Evolutionary conservation across 805 yeast genomes (phyloP).

Genomic region (Scheffersomyces lignosus): DNA sequence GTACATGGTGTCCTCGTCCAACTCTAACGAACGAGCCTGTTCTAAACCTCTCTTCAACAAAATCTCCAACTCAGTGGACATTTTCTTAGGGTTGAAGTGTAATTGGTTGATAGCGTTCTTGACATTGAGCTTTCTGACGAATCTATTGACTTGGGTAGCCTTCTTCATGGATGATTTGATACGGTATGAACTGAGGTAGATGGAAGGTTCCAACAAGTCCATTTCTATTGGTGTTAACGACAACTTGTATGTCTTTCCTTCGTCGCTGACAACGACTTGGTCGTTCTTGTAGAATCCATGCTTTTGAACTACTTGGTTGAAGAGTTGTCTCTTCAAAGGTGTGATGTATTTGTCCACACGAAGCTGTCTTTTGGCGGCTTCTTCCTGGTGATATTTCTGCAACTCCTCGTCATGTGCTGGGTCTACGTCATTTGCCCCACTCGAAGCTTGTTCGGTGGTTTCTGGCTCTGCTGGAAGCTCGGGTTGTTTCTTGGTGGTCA

Average conservation of each 20-base stretch:
- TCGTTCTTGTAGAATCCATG: conserved; percentile 72
- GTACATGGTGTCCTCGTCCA: conserved; percentile 62
- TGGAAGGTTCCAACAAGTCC: conserved; percentile 80
- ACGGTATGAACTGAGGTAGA: conserved; percentile 78
- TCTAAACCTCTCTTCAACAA: conserved; percentile 69
- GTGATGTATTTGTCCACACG: conserved; percentile 58
- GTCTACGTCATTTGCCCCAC: conserved; percentile 15
- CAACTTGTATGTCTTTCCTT: conserved; percentile 54
- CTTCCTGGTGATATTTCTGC: conserved; percentile 52
- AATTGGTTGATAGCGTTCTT: conserved; percentile 87
- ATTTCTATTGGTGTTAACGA: conserved; percentile 63
- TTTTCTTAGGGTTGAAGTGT: conserved; percentile 79
- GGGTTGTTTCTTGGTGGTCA: conserved; percentile 21
- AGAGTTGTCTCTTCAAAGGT: conserved; percentile 70
- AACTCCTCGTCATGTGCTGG: conserved; percentile 37
- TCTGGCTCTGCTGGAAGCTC: conserved; percentile 6
- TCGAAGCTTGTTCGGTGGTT: conserved; percentile 7
- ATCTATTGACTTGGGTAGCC: conserved; percentile 75
- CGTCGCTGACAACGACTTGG: conserved; percentile 42
- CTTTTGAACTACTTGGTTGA: conserved; percentile 55
- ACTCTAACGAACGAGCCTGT: conserved; percentile 62
- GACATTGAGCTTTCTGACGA: conserved; percentile 69
- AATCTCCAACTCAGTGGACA: conserved; percentile 76
- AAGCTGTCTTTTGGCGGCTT: conserved; percentile 43
- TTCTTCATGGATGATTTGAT: conserved; percentile 87